Base-by-base conservation (phyloP, 2,329 filamentous ascomycete species). In the Elsinoe australis region DNA sequence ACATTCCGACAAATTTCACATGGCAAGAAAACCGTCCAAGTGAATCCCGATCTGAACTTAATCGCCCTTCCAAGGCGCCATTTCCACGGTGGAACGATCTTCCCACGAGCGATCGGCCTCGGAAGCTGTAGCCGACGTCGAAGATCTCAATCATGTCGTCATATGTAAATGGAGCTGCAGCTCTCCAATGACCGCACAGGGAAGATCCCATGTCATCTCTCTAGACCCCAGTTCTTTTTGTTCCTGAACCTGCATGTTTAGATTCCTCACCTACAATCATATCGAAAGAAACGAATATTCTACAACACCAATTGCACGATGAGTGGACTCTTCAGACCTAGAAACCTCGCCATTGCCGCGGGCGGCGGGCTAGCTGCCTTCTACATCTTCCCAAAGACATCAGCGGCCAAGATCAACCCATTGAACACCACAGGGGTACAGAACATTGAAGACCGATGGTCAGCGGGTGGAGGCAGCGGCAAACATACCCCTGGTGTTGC, bases 341-440 rank as follows among this genome's bases (percentile, higher is more conserved):
- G 60, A 28, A 64, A 64, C 52, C 44, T 62, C 26, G 54, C 55
- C 49, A 58, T 63, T 39, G 56, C 52, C 14, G 61, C 55, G 38
- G 58, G 51, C 31, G 50, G 58, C 31, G 55, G 55, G 39, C 56
- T 54, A 8, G 51, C 47, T 12, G 44, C 57, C 28, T 56, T 55
- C 51, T 50, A 61, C 52, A 49, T 61, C 39, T 15, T 33, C 55
- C 57, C 17, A 52, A 36, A 36, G 8, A 36, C 26, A 15, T 42
- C 44, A 6, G 41, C 39, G 9, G 24, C 46, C n/a, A 39, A 47
- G 24, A 28, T 45, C 21, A 57, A 61, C 45, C 51, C 57, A 5
- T 60, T 66, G 51, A 55, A 64, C 42, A 66, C 63, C 2, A 61
- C 57, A 26, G 63, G 56, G 39, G 55, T 59, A 12, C 57, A 63